These are phyloP conservation scores for Piromyces finnis DNA, from an alignment of 192 early-diverging fungal genomes.

Conservation along the genomic window DNA sequence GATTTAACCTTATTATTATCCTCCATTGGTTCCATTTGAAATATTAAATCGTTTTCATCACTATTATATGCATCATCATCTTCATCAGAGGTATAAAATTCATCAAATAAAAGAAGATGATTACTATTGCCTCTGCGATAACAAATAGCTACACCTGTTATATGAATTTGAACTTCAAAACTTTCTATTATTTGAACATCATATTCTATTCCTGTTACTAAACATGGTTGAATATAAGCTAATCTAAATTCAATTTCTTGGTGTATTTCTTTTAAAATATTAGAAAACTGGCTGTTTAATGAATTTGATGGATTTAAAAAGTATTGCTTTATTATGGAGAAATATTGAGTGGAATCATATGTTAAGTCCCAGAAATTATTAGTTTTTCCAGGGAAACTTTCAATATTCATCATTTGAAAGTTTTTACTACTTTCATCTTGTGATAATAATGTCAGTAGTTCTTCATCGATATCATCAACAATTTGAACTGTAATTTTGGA, in stretches of 20 bases:
- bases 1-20: not conserved
- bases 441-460: not conserved
- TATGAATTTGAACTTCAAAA: constrained; percentile 38
- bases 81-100: constrained; percentile 8
- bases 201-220: constrained; percentile 42
- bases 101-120: not conserved
- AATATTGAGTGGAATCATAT: not conserved
- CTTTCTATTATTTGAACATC: constrained; percentile 37
- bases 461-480: not conserved
- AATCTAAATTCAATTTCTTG: constrained; percentile 42
- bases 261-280: constrained; percentile 43
- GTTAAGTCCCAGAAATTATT: not conserved
- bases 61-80: not conserved
- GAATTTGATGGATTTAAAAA: not conserved
- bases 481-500: not conserved
- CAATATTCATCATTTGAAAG: not conserved
- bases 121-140: constrained; percentile 1
- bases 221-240: constrained; percentile 38
- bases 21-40: constrained; percentile 4
- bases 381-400: not conserved
- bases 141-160: constrained; percentile 41
- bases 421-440: not conserved
- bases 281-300: constrained; percentile 52
- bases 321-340: not conserved
- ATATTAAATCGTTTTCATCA: constrained; percentile 13